Conservation (phyloP, 352 stramenopile genomes). For the Pythium brachiatum region DNA sequence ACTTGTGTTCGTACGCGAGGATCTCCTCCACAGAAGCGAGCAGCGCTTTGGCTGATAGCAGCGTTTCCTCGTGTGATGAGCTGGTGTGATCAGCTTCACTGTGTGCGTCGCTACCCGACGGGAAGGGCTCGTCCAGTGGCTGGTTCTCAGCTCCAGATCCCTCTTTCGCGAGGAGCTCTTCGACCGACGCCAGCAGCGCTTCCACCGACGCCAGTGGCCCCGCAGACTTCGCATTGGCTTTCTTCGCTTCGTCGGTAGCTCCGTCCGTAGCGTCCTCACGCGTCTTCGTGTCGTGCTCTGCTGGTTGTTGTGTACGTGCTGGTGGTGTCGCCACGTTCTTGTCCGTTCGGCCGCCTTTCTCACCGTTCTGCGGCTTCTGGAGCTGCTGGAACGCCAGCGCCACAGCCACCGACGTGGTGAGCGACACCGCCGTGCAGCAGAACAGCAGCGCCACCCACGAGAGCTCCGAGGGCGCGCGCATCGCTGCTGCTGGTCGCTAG, state of each 20-base stretch:
- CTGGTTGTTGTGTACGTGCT: not conserved
- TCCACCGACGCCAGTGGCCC: not conserved
- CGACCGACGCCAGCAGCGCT: not conserved
- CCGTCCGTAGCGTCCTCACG: not conserved
- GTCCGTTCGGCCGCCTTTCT: not conserved
- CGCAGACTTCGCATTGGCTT: not conserved
- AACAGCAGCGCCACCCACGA: constrained; percentile 35
- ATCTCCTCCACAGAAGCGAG: not conserved
- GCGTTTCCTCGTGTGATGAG: not conserved
- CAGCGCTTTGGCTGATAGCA: not conserved
- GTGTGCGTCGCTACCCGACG: not conserved
- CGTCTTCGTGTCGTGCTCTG: not conserved
- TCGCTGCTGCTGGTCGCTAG: not conserved
- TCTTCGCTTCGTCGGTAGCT: too few species aligned
- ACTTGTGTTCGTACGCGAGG: too few species aligned
- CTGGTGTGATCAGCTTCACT: not conserved
- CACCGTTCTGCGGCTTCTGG: not conserved
- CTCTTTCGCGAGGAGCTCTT: not conserved
- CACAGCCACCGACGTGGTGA: constrained; percentile 35
- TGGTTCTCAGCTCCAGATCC: not conserved
- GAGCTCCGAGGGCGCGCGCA: constrained; percentile 18
- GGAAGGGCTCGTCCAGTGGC: not conserved
- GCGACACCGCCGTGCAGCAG: constrained; percentile 38
- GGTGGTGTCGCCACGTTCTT: not conserved
- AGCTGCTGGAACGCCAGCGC: constrained; percentile 23